A percentile compares a stretch with the other conserved stretches of the same genome.
Evolutionary conservation across 116 monocot species (phyloP).

Genomic region (Cymodocea nodosa): DNA sequence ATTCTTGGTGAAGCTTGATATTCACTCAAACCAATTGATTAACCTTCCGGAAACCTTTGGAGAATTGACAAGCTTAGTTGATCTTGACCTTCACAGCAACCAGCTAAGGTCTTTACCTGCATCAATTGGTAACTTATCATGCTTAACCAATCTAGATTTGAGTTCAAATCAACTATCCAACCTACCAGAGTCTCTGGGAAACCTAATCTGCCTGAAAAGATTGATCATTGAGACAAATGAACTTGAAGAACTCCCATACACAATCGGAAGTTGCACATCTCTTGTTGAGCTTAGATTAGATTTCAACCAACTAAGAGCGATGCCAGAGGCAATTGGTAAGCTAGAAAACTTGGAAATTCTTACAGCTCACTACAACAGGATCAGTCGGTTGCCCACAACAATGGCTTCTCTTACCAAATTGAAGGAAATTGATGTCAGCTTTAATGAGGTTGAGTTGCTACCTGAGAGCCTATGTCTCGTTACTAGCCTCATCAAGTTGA

Average conservation of each 20-base stretch:
- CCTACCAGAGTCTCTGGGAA: constrained; percentile 75
- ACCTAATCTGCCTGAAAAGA: constrained; percentile 49
- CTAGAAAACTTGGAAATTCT: constrained; percentile 57
- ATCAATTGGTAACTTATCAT: constrained; percentile 59
- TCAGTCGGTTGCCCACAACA: constrained; percentile 73
- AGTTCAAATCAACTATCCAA: constrained; percentile 60
- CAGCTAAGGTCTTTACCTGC: constrained; percentile 46
- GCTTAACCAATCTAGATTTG: constrained; percentile 53
- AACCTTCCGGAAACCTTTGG: constrained; percentile 72
- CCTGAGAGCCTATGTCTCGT: constrained; percentile 80
- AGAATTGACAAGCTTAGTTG: constrained; percentile 56
- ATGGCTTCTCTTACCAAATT: constrained; percentile 55
- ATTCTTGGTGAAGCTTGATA: constrained; percentile 58
- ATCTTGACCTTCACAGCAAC: constrained; percentile 74
- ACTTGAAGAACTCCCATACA: constrained; percentile 87
- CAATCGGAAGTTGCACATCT: constrained; percentile 62
- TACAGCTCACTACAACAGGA: constrained; percentile 73
- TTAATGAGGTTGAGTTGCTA: constrained; percentile 81
- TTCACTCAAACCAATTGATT: constrained; percentile 82
- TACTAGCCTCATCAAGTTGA: constrained; percentile 61
- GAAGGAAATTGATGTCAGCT: constrained; percentile 76
- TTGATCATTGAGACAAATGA: constrained; percentile 75
- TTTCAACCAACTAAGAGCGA: constrained; percentile 76
- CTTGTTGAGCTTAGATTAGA: constrained; percentile 65
- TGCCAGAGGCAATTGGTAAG: constrained; percentile 88